Evolutionary conservation across 257 asterid species (phyloP), one percentile per base, ranked within the genome.

Genomic region (Lycium ferocissimum): DNA sequence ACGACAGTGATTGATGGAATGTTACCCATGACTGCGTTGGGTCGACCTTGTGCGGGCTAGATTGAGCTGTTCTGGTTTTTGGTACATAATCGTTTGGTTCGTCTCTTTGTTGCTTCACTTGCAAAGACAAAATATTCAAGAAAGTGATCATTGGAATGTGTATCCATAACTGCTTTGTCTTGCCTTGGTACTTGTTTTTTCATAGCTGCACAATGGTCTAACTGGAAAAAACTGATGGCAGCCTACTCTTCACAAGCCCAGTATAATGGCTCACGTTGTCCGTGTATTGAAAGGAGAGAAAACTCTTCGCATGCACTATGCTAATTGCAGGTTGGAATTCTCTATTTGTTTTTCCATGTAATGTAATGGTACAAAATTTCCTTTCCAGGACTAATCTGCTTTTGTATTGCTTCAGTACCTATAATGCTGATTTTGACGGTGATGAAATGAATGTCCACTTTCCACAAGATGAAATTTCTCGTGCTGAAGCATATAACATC

Each of bases 221-320:
- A 82, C 83, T 69, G 80, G 53, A 75, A 69, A 51, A 51, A 18
- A 12, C 54, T 83, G 66, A 80, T 90, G 80, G 78, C 95, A 97
- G 98, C 99, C 99, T 83, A 97, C 99, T 13, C 99, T 97, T 82
- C 99, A 97, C 95, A 97, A 97, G 91, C 98, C 99, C 76, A 97
- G 99, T 87, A 95, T 97, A 91, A 97, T 97, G 99, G 99, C 99
- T 75, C 99, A 97, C 87, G 91, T 93, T 11, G 99, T 97, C 86
- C 98, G 99, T 80, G 98, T 97, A 54, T 89, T 97, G 85, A 93
- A 95, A 86, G 99, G 99, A 83, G 99, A 97, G 88, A 97, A 92
- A 91, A 95, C 99, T 7, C 97, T 97, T 82, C 95, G 99, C 82
- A 95, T 97, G 99, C 99, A 97, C 91, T 97, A 97, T 87, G 99